Conservation (phyloP, 768 basidiomycete genomes). For the Calocera cornea region DNA sequence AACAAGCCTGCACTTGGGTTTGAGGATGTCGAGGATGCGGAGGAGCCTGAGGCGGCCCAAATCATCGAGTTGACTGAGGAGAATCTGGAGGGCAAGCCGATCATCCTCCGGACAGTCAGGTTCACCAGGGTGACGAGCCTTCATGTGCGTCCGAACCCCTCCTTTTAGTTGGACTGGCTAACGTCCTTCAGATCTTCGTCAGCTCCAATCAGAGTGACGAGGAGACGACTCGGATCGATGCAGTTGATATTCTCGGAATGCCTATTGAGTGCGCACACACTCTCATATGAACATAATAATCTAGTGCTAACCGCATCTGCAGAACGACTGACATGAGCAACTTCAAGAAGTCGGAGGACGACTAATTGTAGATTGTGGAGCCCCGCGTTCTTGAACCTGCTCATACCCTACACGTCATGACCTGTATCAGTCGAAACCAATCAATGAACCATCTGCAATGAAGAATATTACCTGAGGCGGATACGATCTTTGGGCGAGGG, state of each 20-base stretch:
- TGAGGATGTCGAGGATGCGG: conserved; percentile 45
- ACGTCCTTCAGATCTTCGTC: conserved; percentile 44
- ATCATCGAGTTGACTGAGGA: conserved; percentile 39
- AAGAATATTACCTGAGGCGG: not conserved
- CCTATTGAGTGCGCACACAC: conserved; percentile 34
- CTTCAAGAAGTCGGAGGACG: not conserved
- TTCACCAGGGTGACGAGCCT: conserved; percentile 57
- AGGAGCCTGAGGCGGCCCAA: conserved; percentile 42
- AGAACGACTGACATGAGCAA: not conserved
- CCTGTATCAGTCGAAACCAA: not conserved
- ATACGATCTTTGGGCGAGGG: not conserved
- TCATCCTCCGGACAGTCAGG: conserved; percentile 48
- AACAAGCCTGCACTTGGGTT: conserved; percentile 52
- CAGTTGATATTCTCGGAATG: conserved; percentile 48
- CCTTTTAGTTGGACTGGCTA: too few relatives aligned
- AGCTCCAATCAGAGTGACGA: conserved; percentile 48
- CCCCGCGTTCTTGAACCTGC: not conserved
- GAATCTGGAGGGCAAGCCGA: conserved; percentile 37
- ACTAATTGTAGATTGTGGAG: not conserved
- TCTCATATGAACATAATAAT: not conserved
- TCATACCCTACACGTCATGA: conserved; percentile 3
- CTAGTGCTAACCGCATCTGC: not conserved
- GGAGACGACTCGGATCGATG: conserved; percentile 55
- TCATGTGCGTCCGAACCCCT: conserved; percentile 34
- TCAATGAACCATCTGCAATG: not conserved